phyloP scores from a whole-genome alignment of 2,329 filamentous ascomycete genomes.

The Fusarium sp. region DNA sequence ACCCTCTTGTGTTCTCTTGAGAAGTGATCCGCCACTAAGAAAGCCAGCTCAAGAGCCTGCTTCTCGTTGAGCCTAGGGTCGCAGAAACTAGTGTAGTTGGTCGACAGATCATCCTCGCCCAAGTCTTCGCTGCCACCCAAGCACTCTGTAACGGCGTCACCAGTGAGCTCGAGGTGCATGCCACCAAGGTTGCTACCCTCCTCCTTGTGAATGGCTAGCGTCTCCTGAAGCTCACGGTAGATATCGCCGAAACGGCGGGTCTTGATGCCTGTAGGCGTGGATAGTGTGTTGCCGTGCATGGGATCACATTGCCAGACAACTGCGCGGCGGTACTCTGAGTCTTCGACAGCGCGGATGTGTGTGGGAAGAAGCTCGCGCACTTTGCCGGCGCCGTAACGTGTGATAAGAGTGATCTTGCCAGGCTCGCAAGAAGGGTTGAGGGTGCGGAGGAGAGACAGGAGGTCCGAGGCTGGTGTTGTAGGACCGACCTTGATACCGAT shows the following conservation, averaged over 20 bases:
- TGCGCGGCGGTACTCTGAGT: slow-evolving; percentile 72
- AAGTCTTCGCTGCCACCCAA: slow-evolving; percentile 89
- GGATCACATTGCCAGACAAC: slow-evolving; percentile 99
- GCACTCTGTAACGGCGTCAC: slow-evolving; percentile 96
- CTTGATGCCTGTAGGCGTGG: slow-evolving; percentile 84
- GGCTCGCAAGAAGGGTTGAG: slow-evolving; percentile 86
- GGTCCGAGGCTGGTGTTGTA: slow-evolving; percentile 79
- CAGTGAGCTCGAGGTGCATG: slow-evolving; percentile 94
- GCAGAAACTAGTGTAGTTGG: slow-evolving; percentile 96
- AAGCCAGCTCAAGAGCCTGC: slow-evolving; percentile 94
- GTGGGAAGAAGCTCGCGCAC: slow-evolving; percentile 80
- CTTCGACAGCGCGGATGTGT: slow-evolving; percentile 90
- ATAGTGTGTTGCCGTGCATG: slow-evolving; percentile 88
- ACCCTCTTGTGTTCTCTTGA: slow-evolving; percentile 51
- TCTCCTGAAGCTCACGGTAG: slow-evolving; percentile 85
- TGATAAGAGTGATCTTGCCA: slow-evolving; percentile 96
- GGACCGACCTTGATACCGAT: slow-evolving; percentile 97
- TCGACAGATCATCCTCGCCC: slow-evolving; percentile 86
- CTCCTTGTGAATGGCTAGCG: slow-evolving; percentile 85
- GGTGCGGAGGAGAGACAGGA: slow-evolving; percentile 82
- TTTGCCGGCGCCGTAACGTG: slow-evolving; percentile 86
- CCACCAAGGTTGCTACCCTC: slow-evolving; percentile 90
- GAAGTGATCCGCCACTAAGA: slow-evolving; percentile 88
- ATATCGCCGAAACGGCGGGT: slow-evolving; percentile 93
- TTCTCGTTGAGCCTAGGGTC: slow-evolving; percentile 97